Conservation (phyloP, 2,329 filamentous ascomycete species). For the Lecanoromycetidae sp. region DNA sequence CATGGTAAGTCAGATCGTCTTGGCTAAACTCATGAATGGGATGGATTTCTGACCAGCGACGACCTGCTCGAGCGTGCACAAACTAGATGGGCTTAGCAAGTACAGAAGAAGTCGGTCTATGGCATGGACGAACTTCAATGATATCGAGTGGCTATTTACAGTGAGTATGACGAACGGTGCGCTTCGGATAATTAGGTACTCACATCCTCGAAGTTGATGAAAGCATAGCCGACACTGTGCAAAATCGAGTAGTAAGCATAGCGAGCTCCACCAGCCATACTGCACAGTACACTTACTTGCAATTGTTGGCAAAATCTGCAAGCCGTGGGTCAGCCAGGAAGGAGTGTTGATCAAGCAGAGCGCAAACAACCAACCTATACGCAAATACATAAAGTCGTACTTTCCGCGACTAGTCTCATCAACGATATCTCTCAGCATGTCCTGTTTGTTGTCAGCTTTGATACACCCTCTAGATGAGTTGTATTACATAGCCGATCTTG, state of each 20-base stretch:
- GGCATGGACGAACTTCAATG: conserved; percentile 46
- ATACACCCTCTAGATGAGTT: neutral
- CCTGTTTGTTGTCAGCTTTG: conserved; percentile 29
- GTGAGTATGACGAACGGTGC: neutral
- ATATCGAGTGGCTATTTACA: conserved; percentile 54
- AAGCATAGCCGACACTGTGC: conserved; percentile 80
- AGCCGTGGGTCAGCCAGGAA: conserved; percentile 4
- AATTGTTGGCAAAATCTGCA: conserved; percentile 63
- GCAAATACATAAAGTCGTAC: conserved; percentile 90
- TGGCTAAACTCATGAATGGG: no score
- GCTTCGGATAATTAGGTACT: conserved; percentile 25
- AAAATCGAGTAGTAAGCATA: neutral
- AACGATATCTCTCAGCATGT: conserved; percentile 64
- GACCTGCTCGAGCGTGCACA: conserved; percentile 55
- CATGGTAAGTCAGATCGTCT: neutral
- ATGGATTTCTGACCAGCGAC: conserved; percentile 46
- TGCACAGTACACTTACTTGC: conserved; percentile 50
- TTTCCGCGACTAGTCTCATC: conserved; percentile 67
- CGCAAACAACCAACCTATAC: conserved; percentile 47
- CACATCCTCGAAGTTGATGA: conserved; percentile 85
- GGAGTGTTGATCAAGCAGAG: neutral
- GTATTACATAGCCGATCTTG: conserved; percentile 48
- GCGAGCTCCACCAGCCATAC: neutral
- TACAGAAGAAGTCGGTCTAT: neutral
- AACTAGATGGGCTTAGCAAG: no score